Base-by-base conservation (phyloP, 441 rosid genomes). In the Eugenia klotzschiana region DNA sequence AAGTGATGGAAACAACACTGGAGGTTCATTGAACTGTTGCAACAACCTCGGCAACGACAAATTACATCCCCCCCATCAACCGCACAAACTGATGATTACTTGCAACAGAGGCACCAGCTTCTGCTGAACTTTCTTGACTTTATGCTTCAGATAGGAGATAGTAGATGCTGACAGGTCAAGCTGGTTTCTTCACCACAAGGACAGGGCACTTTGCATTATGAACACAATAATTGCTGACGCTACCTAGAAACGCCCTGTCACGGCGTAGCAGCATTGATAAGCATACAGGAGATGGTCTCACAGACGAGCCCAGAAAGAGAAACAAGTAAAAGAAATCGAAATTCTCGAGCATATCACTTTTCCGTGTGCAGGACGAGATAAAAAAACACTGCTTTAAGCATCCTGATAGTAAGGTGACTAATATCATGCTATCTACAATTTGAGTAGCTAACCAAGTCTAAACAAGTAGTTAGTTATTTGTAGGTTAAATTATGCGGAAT, bases 171-270 rank as follows among this genome's bases (percentile, higher is more conserved):
- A 64, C 0, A 64, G 25, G 46, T 81, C 82, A 56, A 83, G 83
- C 83, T 2, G 79, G 83, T 4, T 82, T 57, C 73, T 69, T 82
- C 43, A 82, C 83, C 55, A 82, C 83, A 4, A 82, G 83, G 46
- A 82, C 83, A 27, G 83, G 83, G 83, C 79, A 64, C 79, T 82
- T 82, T 27, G 83, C 79, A 60, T 82, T 58, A 29, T 82, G 83
- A 25, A 82, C 83, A 69, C 83, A 82, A 22, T 60, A 82, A 27
- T 82, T 82, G 83, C 83, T 82, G 25, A 82, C 83, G 27, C 83
- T 82, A 56, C 83, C 83, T 4, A 82, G 83, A 58, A 82, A 60
- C 2, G 83, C 83, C 53, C 83, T 82, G 83, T 51, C 46, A 20
- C 46, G 4, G 1, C 37, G 3, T 10, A 10, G 77, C 1, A 9